Conservation (phyloP, 768 basidiomycete species). For the Termitomyces eurrhizus region DNA sequence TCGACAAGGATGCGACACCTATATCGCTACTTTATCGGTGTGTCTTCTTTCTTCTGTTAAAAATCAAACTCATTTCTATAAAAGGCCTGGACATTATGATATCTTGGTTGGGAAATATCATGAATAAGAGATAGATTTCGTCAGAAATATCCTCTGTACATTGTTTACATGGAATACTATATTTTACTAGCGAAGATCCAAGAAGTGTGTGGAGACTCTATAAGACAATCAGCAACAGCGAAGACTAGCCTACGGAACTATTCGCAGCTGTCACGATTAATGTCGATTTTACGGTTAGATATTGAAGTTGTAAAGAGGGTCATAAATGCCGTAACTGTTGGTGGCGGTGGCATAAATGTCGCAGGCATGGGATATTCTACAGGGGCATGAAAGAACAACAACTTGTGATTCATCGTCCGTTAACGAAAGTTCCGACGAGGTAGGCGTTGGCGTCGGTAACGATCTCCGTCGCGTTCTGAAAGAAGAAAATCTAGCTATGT, state of each 20-base stretch:
- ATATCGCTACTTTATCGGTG: constrained; percentile 76
- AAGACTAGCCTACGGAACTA: not conserved
- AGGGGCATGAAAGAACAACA: not conserved
- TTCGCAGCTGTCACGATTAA: not conserved
- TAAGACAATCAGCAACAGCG: not conserved
- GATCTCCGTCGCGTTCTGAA: not conserved
- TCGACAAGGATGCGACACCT: constrained; percentile 42
- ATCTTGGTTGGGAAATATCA: constrained; percentile 37
- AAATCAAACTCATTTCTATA: not conserved
- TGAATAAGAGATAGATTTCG: not conserved
- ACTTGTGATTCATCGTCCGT: not conserved
- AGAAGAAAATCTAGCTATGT: not conserved
- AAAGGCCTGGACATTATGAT: constrained; percentile 87
- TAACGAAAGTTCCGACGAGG: not conserved
- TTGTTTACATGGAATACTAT: not conserved
- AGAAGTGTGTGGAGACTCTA: not conserved
- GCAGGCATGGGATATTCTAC: not conserved
- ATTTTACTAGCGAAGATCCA: not conserved
- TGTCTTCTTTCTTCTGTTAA: constrained; percentile 1
- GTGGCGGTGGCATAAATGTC: not conserved
- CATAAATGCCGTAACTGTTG: not conserved
- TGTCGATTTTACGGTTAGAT: not conserved
- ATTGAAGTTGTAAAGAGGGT: not conserved
- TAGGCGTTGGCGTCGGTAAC: not conserved
- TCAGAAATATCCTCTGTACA: not conserved